phyloP scores from a whole-genome alignment of 2,329 filamentous ascomycete species.

The Exophiala spinifera region DNA sequence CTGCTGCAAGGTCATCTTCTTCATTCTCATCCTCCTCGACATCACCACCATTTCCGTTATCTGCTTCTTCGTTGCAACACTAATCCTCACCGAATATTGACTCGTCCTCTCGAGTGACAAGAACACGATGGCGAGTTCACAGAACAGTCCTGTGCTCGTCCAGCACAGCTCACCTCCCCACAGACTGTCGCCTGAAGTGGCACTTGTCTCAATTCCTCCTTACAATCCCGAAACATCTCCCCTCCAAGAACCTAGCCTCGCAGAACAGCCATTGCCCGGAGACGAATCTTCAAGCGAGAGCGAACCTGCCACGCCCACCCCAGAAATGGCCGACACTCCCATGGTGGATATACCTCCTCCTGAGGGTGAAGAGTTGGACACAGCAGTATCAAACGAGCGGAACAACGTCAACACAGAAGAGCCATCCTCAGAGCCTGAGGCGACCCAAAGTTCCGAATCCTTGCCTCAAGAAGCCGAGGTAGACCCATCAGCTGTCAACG shows the following conservation, averaged over 20 bases:
- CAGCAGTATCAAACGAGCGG: not conserved
- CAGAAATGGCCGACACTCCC: slow-evolving; percentile 13
- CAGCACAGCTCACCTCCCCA: slow-evolving; percentile 25
- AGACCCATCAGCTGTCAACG: slow-evolving; percentile 9
- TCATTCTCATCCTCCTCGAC: not conserved
- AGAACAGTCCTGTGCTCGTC: slow-evolving; percentile 25
- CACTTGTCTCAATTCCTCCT: slow-evolving; percentile 8
- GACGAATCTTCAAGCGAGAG: not conserved
- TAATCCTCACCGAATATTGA: not conserved
- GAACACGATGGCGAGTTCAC: slow-evolving; percentile 23
- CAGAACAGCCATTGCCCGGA: not conserved
- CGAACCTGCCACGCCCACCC: slow-evolving; percentile 3
- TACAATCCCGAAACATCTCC: slow-evolving; percentile 10
- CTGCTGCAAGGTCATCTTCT: not conserved
- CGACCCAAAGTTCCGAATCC: not conserved
- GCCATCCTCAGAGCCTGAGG: not conserved
- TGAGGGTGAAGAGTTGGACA: not conserved
- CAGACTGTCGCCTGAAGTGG: slow-evolving; percentile 12
- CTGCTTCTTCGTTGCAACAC: not conserved
- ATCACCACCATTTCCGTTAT: no score
- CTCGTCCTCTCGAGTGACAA: not conserved
- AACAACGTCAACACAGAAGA: not conserved
- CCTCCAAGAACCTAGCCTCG: slow-evolving; percentile 1
- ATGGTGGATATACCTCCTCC: slow-evolving; percentile 15
- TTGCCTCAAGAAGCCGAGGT: slow-evolving; percentile 2